Evolutionary conservation across 2,329 filamentous ascomycete genomes (phyloP).

Genomic region (Aspergillus clavatus): DNA sequence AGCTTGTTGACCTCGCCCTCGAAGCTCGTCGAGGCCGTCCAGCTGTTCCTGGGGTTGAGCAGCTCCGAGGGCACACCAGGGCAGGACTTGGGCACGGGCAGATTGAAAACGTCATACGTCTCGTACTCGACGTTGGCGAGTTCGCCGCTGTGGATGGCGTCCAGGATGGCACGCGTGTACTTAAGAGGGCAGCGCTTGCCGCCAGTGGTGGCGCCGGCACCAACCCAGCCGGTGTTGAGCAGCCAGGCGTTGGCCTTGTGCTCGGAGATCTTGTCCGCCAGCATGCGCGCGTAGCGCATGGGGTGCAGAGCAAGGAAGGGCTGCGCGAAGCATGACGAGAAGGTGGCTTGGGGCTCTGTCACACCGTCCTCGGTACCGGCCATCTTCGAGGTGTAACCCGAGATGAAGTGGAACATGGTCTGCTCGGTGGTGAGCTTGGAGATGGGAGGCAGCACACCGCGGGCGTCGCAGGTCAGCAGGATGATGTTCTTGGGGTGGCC

Average conservation of each 20-base stretch:
- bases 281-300: constrained; percentile 98
- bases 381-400: constrained; percentile 99
- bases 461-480: constrained; percentile 94
- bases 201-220: constrained; percentile 81
- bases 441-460: constrained; percentile 94
- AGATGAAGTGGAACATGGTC: constrained; percentile 99
- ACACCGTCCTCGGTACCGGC: constrained; percentile 96
- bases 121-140: constrained; percentile 91
- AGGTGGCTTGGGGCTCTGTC: constrained; percentile 95
- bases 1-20: constrained; percentile 85
- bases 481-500: constrained; percentile 96
- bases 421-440: constrained; percentile 92
- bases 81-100: constrained; percentile 89
- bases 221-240: constrained; percentile 97
- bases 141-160: constrained; percentile 95
- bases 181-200: constrained; percentile 97
- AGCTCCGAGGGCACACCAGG: constrained; percentile 84
- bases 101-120: constrained; percentile 94
- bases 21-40: constrained; percentile 82
- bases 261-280: constrained; percentile 93
- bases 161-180: constrained; percentile 97
- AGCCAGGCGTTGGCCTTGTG: constrained; percentile 98
- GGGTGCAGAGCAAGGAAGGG: constrained; percentile 98
- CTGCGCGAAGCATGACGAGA: constrained; percentile 98
- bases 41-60: constrained; percentile 89